These are phyloP conservation scores for Aspergillus hiratsukae DNA, from an alignment of 2,329 filamentous ascomycete genomes.

Conservation along the genomic window DNA sequence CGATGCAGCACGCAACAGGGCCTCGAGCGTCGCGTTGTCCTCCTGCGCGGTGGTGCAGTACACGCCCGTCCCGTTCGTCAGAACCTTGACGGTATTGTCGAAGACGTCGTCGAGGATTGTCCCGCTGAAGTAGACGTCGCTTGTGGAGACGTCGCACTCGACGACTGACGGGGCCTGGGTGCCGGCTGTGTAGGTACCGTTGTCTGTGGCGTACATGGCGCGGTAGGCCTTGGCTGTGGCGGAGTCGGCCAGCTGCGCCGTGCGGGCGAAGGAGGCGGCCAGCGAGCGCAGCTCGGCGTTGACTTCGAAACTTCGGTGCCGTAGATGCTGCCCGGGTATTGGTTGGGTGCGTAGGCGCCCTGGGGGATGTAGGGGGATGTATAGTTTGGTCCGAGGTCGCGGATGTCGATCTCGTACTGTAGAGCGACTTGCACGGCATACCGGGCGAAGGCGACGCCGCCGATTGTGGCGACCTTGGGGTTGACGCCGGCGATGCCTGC, in stretches of 20 bases:
- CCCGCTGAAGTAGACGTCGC: conserved; percentile 68
- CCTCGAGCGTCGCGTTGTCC: conserved; percentile 66
- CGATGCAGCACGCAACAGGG: conserved; percentile 56
- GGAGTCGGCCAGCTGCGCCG: conserved; percentile 52
- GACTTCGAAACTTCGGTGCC: conserved; percentile 68
- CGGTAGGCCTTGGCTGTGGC: conserved; percentile 51
- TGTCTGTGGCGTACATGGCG: conserved; percentile 43
- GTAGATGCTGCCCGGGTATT: conserved; percentile 58
- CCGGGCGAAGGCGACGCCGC: conserved; percentile 62
- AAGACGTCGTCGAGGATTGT: conserved; percentile 58
- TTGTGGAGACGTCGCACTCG: conserved; percentile 64
- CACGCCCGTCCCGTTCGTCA: conserved; percentile 63
- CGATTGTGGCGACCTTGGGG: conserved; percentile 62
- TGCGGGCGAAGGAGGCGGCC: conserved; percentile 49
- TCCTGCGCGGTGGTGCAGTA: conserved; percentile 72
- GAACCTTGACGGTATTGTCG: conserved; percentile 58
- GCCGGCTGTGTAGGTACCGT: conserved; percentile 37
- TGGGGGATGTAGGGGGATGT: conserved; percentile 65
- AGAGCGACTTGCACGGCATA: conserved; percentile 70
- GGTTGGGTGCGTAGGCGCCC: conserved; percentile 51
- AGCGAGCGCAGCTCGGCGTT: conserved; percentile 54
- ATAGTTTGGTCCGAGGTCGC: conserved; percentile 63
- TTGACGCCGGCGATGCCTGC: conserved; percentile 72
- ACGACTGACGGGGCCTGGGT: conserved; percentile 52
- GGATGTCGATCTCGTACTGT: conserved; percentile 69